phyloP scores from a whole-genome alignment of 2,329 filamentous ascomycete genomes.

The Sporothrix curviconia region DNA sequence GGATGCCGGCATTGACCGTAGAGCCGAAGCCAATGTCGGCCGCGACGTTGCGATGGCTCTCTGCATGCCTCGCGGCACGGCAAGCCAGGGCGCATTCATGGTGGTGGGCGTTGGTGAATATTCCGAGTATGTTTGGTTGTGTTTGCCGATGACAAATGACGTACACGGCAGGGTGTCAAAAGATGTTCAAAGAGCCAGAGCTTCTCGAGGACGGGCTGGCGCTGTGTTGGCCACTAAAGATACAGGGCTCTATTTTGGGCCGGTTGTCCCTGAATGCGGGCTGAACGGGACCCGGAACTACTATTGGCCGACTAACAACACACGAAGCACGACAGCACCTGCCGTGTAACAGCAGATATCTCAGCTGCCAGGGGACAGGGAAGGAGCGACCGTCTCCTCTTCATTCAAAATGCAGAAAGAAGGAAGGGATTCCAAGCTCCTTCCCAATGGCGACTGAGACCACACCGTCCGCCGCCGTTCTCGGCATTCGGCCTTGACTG shows the following conservation, averaged over 20 bases:
- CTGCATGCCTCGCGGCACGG: constrained; percentile 1
- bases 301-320: background rate
- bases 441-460: background rate
- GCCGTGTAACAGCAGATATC: background rate
- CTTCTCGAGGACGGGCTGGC: background rate
- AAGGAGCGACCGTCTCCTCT: background rate
- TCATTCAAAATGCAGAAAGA: no score
- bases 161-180: background rate
- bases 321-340: background rate
- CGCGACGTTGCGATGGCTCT: background rate
- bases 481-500: background rate
- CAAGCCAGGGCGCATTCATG: background rate
- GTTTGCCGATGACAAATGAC: background rate
- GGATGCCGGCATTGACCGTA: no score
- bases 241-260: no score
- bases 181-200: background rate
- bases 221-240: background rate
- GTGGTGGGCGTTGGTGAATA: no score
- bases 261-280: background rate
- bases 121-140: background rate
- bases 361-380: background rate
- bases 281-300: background rate
- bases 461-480: background rate
- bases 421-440: no score
- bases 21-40: constrained; percentile 8